phyloP scores from a whole-genome alignment of 805 yeast genomes.

The Barnettozyma californica region DNA sequence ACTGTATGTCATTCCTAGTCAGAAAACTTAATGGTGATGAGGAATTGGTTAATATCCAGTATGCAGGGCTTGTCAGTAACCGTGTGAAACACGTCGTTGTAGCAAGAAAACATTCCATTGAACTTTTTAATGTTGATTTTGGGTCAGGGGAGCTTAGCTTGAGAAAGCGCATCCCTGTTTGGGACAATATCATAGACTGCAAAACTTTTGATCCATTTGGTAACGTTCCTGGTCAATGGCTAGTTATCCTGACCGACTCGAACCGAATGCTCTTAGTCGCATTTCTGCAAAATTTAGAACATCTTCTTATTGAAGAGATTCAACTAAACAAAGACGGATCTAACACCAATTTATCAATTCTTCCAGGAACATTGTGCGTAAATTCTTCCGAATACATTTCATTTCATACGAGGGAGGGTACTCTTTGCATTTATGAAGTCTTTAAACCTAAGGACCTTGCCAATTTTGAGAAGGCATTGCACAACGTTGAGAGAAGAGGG shows the following conservation, averaged over 20 bases:
- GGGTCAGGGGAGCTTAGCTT: not conserved
- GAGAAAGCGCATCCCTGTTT: conserved; percentile 9
- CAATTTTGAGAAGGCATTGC: conserved; percentile 15
- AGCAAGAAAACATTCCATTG: conserved; percentile 13
- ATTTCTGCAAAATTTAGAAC: conserved; percentile 8
- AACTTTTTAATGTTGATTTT: conserved; percentile 7
- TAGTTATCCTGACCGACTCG: conserved; percentile 13
- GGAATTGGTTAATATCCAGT: conserved; percentile 1
- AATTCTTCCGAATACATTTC: conserved; percentile 12
- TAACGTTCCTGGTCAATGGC: conserved; percentile 10
- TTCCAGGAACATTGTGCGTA: conserved; percentile 12
- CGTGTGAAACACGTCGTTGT: conserved; percentile 12
- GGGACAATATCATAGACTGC: conserved; percentile 17
- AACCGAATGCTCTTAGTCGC: conserved; percentile 15
- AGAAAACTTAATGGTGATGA: conserved; percentile 5
- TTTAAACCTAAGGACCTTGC: conserved; percentile 10
- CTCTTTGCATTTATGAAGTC: conserved; percentile 9
- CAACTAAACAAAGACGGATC: conserved; percentile 8
- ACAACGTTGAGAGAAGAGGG: not conserved
- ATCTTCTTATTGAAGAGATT: conserved; percentile 12
- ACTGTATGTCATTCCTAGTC: conserved; percentile 4
- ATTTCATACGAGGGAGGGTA: conserved; percentile 17
- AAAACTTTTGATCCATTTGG: conserved; percentile 9
- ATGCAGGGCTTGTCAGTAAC: conserved; percentile 3
- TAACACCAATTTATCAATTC: conserved; percentile 6